These are phyloP conservation scores for Chaetomiaceae sp. DNA, from an alignment of 2,329 filamentous ascomycete genomes.

Conservation along the genomic window DNA sequence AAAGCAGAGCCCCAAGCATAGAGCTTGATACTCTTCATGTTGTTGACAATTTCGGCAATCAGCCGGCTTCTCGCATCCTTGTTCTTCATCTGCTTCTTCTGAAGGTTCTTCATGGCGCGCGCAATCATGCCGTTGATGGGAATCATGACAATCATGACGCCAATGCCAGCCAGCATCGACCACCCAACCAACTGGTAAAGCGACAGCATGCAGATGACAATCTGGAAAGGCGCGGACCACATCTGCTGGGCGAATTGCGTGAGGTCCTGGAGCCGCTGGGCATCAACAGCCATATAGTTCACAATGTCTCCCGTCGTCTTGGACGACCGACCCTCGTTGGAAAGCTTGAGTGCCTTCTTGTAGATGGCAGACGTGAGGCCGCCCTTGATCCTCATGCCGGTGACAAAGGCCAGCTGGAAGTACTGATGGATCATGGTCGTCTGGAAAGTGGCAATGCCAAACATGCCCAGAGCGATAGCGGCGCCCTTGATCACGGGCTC, in stretches of 20 bases:
- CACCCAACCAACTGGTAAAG: conserved; percentile 91
- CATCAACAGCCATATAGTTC: conserved; percentile 98
- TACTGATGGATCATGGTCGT: conserved; percentile 94
- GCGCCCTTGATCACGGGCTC: conserved; percentile 80
- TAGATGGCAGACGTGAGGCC: conserved; percentile 89
- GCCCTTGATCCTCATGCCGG: conserved; percentile 94
- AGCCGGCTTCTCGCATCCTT: conserved; percentile 90
- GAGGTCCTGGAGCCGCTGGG: conserved; percentile 88
- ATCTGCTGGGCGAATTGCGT: conserved; percentile 93
- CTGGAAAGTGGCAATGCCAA: conserved; percentile 76
- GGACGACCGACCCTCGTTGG: conserved; percentile 81
- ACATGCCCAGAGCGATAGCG: conserved; percentile 89
- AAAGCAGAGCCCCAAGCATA: conserved; percentile 97
- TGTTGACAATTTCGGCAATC: conserved; percentile 97
- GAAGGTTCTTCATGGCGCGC: conserved; percentile 85
- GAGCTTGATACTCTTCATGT: conserved; percentile 99
- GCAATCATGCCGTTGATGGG: conserved; percentile 92
- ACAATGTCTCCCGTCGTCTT: conserved; percentile 98
- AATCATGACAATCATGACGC: conserved; percentile 95
- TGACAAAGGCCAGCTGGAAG: conserved; percentile 91
- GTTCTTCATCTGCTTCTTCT: conserved; percentile 98
- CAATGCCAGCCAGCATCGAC: conserved; percentile 94
- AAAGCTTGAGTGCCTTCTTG: conserved; percentile 80
- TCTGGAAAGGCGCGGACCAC: conserved; percentile 97
- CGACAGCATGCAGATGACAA: conserved; percentile 89